These are phyloP conservation scores for Teratosphaeria gauchensis DNA, from an alignment of 2,329 filamentous ascomycete species.

Conservation along the genomic window DNA sequence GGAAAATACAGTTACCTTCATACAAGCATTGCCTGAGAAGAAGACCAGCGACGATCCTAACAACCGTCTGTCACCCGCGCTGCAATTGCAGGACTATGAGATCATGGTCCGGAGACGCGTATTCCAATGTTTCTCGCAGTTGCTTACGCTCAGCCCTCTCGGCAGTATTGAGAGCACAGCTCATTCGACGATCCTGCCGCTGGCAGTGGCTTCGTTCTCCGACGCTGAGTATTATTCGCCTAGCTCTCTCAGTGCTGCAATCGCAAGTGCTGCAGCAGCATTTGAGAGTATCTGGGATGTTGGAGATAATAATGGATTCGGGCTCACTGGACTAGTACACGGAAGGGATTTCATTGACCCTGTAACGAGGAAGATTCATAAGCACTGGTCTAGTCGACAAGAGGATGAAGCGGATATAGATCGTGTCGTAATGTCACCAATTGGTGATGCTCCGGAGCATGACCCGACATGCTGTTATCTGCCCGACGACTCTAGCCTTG, in stretches of 20 bases:
- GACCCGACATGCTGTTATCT: slow-evolving; percentile 77
- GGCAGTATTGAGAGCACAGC: slow-evolving; percentile 77
- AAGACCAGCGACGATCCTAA: slow-evolving; percentile 80
- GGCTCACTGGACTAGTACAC: slow-evolving; percentile 73
- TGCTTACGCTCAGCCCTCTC: slow-evolving; percentile 78
- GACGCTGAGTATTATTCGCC: slow-evolving; percentile 83
- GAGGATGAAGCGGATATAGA: slow-evolving; percentile 59
- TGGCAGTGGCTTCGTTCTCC: slow-evolving; percentile 84
- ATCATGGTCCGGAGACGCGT: slow-evolving; percentile 90
- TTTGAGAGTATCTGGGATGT: slow-evolving; percentile 96
- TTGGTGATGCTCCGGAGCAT: slow-evolving; percentile 78
- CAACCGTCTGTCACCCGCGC: slow-evolving; percentile 70
- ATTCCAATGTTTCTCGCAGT: slow-evolving; percentile 85
- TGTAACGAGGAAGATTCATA: slow-evolving; percentile 53
- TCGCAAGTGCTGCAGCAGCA: slow-evolving; percentile 77
- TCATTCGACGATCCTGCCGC: slow-evolving; percentile 81
- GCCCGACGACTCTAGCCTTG: slow-evolving; percentile 27
- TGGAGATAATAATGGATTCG: slow-evolving; percentile 88
- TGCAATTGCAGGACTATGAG: slow-evolving; percentile 83
- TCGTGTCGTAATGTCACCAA: slow-evolving; percentile 45
- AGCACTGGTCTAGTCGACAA: slow-evolving; percentile 31
- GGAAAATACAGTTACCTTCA: slow-evolving; percentile 82
- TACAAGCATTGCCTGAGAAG: slow-evolving; percentile 73
- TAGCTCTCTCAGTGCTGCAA: slow-evolving; percentile 78
- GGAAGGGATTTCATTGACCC: slow-evolving; percentile 64